These are phyloP conservation scores for Alternaria brassicae DNA, from an alignment of 2,329 filamentous ascomycete genomes.

Conservation along the genomic window DNA sequence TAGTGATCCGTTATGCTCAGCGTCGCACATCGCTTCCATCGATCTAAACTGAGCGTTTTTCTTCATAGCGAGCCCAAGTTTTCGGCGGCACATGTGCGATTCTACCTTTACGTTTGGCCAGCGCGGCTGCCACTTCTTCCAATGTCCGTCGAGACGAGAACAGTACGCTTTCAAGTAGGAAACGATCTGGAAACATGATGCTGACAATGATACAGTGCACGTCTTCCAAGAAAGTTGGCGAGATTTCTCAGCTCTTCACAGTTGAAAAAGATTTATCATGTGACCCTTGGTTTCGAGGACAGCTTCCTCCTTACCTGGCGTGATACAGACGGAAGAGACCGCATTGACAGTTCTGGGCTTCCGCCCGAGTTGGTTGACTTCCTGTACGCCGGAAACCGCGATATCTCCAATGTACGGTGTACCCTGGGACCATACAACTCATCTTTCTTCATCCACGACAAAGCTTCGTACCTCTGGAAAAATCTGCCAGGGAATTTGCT, in stretches of 20 bases:
- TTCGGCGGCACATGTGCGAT: constrained; percentile 38
- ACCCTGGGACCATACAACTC: constrained; percentile 43
- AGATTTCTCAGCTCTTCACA: constrained; percentile 33
- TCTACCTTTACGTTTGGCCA: constrained; percentile 46
- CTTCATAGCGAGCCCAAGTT: constrained; percentile 10
- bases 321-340: constrained; percentile 32
- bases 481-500: constrained; percentile 38
- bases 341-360: constrained; percentile 35
- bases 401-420: constrained; percentile 38
- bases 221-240: constrained; percentile 38
- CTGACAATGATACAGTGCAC: constrained; percentile 23
- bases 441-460: constrained; percentile 44
- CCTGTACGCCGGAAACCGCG: constrained; percentile 32
- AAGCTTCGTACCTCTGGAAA: constrained; percentile 40
- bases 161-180: constrained; percentile 25
- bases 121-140: constrained; percentile 45
- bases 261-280: constrained; percentile 37
- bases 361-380: constrained; percentile 38
- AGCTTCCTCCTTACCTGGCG: constrained; percentile 48
- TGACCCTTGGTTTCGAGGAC: constrained; percentile 43
- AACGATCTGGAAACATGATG: neutral
- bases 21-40: constrained; percentile 6
- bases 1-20: neutral
- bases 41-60: constrained; percentile 5
- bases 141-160: constrained; percentile 38